Percentiles rank a stretch among this genome's conserved stretches.
Evolutionary conservation across 495 filamentous ascomycete species (phyloP).

Genomic region (Penicillium goetzii): DNA sequence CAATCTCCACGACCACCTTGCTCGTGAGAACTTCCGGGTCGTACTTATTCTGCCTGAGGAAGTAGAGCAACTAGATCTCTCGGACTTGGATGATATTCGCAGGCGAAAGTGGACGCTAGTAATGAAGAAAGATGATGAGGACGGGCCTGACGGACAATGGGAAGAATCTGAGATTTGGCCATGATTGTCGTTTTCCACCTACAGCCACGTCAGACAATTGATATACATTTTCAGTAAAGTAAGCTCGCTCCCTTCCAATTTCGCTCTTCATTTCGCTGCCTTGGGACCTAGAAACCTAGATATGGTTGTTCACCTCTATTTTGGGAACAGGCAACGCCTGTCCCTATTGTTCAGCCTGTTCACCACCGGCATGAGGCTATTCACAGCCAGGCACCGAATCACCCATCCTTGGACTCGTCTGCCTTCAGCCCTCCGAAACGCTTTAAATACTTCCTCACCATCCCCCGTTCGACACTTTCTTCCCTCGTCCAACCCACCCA

Average conservation of each 20-base stretch:
- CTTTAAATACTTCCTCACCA: neutral
- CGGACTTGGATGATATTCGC: slow-evolving; percentile 62
- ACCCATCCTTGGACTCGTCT: neutral
- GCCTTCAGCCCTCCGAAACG: neutral
- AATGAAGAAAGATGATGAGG: slow-evolving; percentile 33
- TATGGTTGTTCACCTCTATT: neutral
- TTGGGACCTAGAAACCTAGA: neutral
- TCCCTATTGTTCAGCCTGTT: neutral
- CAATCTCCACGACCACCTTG: slow-evolving; percentile 67
- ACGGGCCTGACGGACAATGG: slow-evolving; percentile 60
- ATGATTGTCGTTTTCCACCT: slow-evolving; percentile 36
- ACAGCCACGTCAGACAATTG: neutral
- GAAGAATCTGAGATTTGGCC: slow-evolving; percentile 83
- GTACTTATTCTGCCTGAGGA: slow-evolving; percentile 79
- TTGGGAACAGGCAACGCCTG: neutral
- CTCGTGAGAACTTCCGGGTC: slow-evolving; percentile 81
- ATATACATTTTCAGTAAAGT: neutral
- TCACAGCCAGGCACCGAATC: slow-evolving; percentile 1
- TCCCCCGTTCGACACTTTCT: neutral
- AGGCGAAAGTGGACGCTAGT: slow-evolving; percentile 69
- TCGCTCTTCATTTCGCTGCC: neutral
- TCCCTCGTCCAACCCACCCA: neutral
- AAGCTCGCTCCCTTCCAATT: neutral
- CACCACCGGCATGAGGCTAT: neutral
- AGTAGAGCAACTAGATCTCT: slow-evolving; percentile 77